These are phyloP conservation scores for Leishmania mexicana DNA, from an alignment of 208 protist species.

Conservation along the genomic window DNA sequence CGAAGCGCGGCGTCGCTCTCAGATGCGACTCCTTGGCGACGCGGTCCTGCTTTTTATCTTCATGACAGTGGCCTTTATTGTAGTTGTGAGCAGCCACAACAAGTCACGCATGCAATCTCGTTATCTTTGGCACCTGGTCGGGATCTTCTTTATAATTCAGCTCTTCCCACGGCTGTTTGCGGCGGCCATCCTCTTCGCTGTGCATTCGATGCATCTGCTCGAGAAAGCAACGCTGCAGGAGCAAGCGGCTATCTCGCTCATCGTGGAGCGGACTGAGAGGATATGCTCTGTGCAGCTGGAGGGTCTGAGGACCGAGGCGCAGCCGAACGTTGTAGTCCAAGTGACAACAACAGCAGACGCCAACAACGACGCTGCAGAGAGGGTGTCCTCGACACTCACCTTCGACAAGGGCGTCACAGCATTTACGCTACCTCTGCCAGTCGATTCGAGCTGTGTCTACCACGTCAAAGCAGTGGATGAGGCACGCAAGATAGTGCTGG, in stretches of 20 bases:
- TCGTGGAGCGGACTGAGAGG: conserved; percentile 37
- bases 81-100: conserved; percentile 63
- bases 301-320: conserved; percentile 40
- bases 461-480: conserved; percentile 65
- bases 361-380: not conserved
- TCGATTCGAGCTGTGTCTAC: conserved; percentile 24
- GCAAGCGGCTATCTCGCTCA: conserved; percentile 47
- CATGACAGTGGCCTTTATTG: conserved; percentile 63
- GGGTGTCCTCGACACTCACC: conserved; percentile 49
- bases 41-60: conserved; percentile 66
- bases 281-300: conserved; percentile 42
- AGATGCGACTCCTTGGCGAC: conserved; percentile 70
- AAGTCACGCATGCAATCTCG: conserved; percentile 49
- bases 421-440: conserved; percentile 46
- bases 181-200: conserved; percentile 69
- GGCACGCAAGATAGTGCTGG: conserved; percentile 44
- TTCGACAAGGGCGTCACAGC: conserved; percentile 58
- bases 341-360: conserved; percentile 25
- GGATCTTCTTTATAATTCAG: conserved; percentile 78
- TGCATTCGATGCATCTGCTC: conserved; percentile 55
- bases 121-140: conserved; percentile 52
- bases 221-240: conserved; percentile 50
- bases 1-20: conserved; percentile 49
- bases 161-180: conserved; percentile 75
- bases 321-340: conserved; percentile 51